Evolutionary conservation across 73 alveolate genomes (phyloP), one percentile per base, ranked within the genome.

Genomic region (Durusdinium trenchii): DNA sequence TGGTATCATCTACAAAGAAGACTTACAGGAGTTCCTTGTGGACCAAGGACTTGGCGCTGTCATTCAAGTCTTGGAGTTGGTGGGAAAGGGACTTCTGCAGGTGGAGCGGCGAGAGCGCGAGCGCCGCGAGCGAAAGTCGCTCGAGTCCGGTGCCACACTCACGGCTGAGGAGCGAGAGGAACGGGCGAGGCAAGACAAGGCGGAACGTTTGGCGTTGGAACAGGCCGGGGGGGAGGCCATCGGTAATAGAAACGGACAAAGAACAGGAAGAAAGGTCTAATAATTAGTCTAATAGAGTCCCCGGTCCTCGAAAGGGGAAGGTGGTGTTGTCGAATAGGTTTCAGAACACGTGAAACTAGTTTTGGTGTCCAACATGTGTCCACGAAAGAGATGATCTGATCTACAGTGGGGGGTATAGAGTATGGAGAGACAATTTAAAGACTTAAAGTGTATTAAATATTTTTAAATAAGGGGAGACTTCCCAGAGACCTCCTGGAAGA

Each of bases 31-130:
- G 79, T 89, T 89, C 45, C 96, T 89, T 28, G 96, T 89, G 35
- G 96, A 89, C 35, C 96, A 89, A 71, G 96, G 96, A 46, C 96
- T 89, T 28, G 96, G 96, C 6, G 96, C 96, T 23, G 96, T 89
- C 73, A 73, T 89, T 60, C 96, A 89, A 73, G 86, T 89, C 54
- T 73, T 89, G 50, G 86, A 89, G 32, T 89, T 64, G 43, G 96
- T 89, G 51, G 96, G 96, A 40, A 89, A 86, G 96, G 96, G 96
- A 47, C 52, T 89, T 1, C 85, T 89, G 46, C 12, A 62, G 14
- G 76, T 89, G 67, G 96, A 89, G 86, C 96, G 96, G 52, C 96
- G 96, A 3, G 96, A 89, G 42, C 96, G 96, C 6, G 96, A 89
- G 51, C 78, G 96, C 40, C 30, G 18, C 4, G 73, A 60, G 73